phyloP scores from a whole-genome alignment of 2,329 filamentous ascomycete genomes.

The Hymenoscyphus albidus region DNA sequence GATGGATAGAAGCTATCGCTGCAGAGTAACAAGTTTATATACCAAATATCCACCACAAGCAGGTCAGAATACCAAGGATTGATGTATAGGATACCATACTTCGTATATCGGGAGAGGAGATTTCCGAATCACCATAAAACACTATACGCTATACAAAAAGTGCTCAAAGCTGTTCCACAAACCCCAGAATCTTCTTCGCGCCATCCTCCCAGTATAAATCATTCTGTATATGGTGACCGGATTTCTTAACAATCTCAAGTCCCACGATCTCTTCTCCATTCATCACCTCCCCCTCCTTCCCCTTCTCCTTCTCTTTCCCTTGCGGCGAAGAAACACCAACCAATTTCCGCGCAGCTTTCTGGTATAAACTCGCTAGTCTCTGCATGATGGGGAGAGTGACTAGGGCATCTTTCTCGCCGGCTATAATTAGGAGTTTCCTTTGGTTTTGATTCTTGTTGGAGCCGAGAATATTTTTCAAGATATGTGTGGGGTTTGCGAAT shows the following conservation, averaged over 20 bases:
- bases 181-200: conserved; percentile 34
- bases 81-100: too few relatives aligned
- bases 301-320: conserved; percentile 13
- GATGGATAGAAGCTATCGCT: too few relatives aligned
- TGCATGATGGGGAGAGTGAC: conserved; percentile 26
- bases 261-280: conserved; percentile 13
- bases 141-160: not conserved
- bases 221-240: conserved; percentile 43
- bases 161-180: conserved; percentile 12
- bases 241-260: conserved; percentile 32
- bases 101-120: not conserved
- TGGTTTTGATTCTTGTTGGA: conserved; percentile 14
- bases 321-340: not conserved
- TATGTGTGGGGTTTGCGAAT: conserved; percentile 36
- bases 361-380: conserved; percentile 34
- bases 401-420: conserved; percentile 30
- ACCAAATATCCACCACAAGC: too few relatives aligned
- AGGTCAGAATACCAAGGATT: too few relatives aligned
- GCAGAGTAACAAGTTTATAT: too few relatives aligned
- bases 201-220: conserved; percentile 38
- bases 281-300: conserved; percentile 22
- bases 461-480: conserved; percentile 26
- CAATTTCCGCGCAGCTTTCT: conserved; percentile 22
- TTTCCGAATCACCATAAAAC: not conserved
- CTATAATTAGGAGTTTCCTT: conserved; percentile 26